phyloP scores from a whole-genome alignment of 306 rosid genomes.

The Cucumis hystrix region DNA sequence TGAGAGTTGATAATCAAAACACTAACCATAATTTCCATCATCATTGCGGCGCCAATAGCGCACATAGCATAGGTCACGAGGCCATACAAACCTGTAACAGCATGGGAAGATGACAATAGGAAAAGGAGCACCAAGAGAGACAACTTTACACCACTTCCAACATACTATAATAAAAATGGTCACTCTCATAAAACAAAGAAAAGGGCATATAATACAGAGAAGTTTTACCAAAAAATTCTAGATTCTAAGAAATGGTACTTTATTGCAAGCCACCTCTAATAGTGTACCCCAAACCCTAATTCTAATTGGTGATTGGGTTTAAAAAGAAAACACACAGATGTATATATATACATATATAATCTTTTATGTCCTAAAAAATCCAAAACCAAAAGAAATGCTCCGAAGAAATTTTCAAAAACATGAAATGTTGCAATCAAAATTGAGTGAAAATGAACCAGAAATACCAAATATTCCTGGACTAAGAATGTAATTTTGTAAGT shows the following conservation, averaged over 20 bases:
- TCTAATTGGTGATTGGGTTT: not conserved
- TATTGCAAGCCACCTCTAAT: not conserved
- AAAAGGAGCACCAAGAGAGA: not conserved
- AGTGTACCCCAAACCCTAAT: not conserved
- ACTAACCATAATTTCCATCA: constrained; percentile 92
- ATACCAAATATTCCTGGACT: not conserved
- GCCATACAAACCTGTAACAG: constrained; percentile 84
- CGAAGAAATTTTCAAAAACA: not conserved
- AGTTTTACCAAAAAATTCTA: not conserved
- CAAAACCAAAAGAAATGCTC: constrained; percentile 1
- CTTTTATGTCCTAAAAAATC: too few relatives aligned
- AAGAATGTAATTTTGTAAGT: too few relatives aligned
- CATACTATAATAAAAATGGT: not conserved
- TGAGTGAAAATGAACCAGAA: not conserved
- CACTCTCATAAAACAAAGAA: not conserved
- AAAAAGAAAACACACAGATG: not conserved
- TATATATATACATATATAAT: too few relatives aligned
- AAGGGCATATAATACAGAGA: not conserved
- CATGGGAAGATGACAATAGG: not conserved
- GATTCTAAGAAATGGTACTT: not conserved
- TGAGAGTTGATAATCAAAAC: constrained; percentile 1
- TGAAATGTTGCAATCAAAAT: not conserved
- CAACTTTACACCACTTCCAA: not conserved
- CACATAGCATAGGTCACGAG: constrained; percentile 97
- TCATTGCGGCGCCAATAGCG: constrained; percentile 99